Evolutionary conservation across 2,329 filamentous ascomycete genomes (phyloP).

Genomic region (Sporothrix variecibatus): DNA sequence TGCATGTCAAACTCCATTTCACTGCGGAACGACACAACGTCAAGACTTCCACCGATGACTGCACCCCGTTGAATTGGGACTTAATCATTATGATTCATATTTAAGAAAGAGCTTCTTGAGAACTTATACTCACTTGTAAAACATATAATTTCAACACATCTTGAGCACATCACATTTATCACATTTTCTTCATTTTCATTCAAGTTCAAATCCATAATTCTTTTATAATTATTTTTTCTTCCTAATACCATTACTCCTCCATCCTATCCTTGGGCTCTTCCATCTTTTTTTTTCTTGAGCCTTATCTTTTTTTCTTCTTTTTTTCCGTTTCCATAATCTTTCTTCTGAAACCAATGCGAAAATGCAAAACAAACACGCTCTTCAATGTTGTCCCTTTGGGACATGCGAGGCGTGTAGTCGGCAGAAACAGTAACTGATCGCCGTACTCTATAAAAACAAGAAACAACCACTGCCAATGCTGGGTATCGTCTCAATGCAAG

Average conservation of each 20-base stretch:
- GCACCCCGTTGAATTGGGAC: background rate
- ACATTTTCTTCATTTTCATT: background rate
- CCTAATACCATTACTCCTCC: background rate
- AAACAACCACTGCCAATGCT: slow-evolving; percentile 11
- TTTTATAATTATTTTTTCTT: background rate
- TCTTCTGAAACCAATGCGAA: background rate
- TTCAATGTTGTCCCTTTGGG: background rate
- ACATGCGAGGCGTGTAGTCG: background rate
- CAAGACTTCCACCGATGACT: background rate
- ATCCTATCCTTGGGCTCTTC: background rate
- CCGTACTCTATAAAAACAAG: slow-evolving; percentile 3
- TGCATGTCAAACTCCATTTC: background rate
- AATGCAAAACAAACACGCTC: background rate
- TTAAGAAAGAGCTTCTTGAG: too few species aligned
- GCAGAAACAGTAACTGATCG: background rate
- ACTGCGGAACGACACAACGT: background rate
- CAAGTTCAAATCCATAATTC: background rate
- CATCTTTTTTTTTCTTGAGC: background rate
- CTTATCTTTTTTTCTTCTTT: background rate
- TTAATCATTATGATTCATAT: too few species aligned
- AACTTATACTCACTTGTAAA: too few species aligned
- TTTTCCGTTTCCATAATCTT: background rate
- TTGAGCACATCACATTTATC: background rate
- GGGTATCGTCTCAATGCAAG: slow-evolving; percentile 14
- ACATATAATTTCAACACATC: too few species aligned